phyloP scores from a whole-genome alignment of 1,139 yeast species.

The Blastobotrys elegans region DNA sequence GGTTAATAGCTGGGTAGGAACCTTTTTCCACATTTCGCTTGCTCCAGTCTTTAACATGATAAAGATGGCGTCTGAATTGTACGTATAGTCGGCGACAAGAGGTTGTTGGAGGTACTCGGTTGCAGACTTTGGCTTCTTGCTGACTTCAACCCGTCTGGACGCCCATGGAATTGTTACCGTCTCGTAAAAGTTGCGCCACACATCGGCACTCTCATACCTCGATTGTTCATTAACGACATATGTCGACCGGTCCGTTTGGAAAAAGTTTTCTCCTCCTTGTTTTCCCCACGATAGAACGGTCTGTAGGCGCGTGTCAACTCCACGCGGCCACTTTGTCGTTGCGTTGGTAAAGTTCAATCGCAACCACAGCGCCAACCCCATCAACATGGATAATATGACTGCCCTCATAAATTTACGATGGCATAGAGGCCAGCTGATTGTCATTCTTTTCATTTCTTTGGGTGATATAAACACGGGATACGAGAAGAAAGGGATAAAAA shows the following conservation, averaged over 20 bases:
- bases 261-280: not conserved
- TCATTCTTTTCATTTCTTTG: no score
- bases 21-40: slow-evolving; percentile 34
- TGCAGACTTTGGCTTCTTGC: no score
- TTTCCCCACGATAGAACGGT: no score
- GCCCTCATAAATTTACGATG: no score
- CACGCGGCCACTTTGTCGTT: no score
- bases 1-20: slow-evolving; percentile 35
- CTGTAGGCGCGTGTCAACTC: no score
- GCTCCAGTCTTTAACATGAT: slow-evolving; percentile 37
- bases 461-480: not conserved
- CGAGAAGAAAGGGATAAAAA: not conserved
- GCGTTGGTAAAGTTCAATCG: no score
- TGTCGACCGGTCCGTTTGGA: not conserved
- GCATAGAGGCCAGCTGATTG: no score
- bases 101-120: slow-evolving; percentile 24
- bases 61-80: slow-evolving; percentile 26
- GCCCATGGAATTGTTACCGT: no score
- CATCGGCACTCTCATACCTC: slow-evolving; percentile 10
- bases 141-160: no score
- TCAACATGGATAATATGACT: no score
- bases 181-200: slow-evolving; percentile 14
- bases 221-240: not conserved
- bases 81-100: slow-evolving; percentile 26
- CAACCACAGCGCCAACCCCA: no score